Evolutionary conservation across 106 monocot species (phyloP), one percentile per base, ranked within the genome.

Genomic region (Allium sativum): DNA sequence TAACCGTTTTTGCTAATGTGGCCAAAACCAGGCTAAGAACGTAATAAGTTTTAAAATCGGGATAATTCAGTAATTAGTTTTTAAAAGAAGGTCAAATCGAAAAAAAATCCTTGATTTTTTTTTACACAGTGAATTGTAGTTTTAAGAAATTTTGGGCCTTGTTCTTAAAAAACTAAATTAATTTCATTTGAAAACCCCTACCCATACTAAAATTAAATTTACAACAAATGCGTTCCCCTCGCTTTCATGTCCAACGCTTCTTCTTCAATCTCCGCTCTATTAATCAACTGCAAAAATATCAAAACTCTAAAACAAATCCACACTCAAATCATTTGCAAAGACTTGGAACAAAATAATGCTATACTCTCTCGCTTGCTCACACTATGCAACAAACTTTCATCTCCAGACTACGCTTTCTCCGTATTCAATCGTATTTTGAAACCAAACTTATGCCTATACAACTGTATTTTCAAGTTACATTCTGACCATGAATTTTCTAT

Each of bases 391-490:
- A 54, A 76, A 56, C 44, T 88, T 68, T 61, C 73, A 64, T 42
- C 75, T 56, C 66, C 72, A n/a, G 19, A 61, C 73, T n/a, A n/a
- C n/a, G n/a, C n/a, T n/a, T n/a, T n/a, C n/a, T 55, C 62, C 50
- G 69, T 69, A 48, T 78, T 81, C 78, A 53, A 42, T 53, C 71
- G 68, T 68, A 61, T 79, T 42, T 15, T 44, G 56, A 15, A 52
- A 18, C 80, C 86, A 50, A 75, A 73, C 59, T 68, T 86, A 59
- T 61, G 66, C 63, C 76, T 81, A 48, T 86, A 72, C 68, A 94
- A 94, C 70, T 48, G 81, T n/a, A 54, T 86, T 62, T 61, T 93
- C 63, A 74, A 89, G 62, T 55, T 76, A 69, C 65, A 73, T 69
- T 57, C 78, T 58, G 70, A 70, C 66, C 78, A 73, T 70, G 71